A percentile compares a stretch with the other conserved stretches of the same genome.
Conservation (phyloP, 1,284 basidiomycete genomes). For the Trichosporon coremiiforme region DNA sequence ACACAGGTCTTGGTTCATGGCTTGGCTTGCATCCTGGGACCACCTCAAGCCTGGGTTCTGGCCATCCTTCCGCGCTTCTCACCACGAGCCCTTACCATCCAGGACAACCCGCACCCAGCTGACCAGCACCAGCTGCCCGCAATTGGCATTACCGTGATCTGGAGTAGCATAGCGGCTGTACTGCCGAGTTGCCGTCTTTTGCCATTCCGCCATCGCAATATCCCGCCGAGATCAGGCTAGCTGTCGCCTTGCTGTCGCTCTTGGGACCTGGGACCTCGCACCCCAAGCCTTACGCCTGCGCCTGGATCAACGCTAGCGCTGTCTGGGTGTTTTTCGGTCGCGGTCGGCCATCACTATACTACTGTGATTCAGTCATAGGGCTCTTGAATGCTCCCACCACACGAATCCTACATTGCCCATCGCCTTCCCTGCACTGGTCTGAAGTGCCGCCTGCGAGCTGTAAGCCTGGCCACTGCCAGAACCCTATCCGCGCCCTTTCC, state of each 20-base stretch:
- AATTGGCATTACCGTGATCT: background rate
- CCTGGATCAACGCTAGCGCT: background rate
- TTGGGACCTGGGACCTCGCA: no score
- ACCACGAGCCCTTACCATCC: background rate
- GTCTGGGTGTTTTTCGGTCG: background rate
- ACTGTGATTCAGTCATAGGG: background rate
- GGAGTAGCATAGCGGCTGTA: background rate
- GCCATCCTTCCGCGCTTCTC: constrained; percentile 5
- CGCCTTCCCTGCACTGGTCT: background rate
- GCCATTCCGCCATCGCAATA: background rate
- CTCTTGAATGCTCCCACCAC: background rate
- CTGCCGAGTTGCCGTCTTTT: background rate
- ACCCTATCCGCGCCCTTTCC: constrained; percentile 10
- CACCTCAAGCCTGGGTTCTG: background rate
- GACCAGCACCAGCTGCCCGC: constrained; percentile 3
- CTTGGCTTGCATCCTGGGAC: background rate
- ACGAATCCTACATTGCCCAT: background rate
- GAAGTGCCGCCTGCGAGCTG: background rate
- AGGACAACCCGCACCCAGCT: background rate
- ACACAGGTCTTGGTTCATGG: background rate
- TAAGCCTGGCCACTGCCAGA: background rate
- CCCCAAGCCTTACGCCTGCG: background rate
- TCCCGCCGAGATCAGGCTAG: background rate
- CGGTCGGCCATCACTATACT: background rate
- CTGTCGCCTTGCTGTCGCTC: background rate